Evolutionary conservation across 371 early-diverging fungal genomes (phyloP).

Genomic region (Syncephalastrum contaminatum): DNA sequence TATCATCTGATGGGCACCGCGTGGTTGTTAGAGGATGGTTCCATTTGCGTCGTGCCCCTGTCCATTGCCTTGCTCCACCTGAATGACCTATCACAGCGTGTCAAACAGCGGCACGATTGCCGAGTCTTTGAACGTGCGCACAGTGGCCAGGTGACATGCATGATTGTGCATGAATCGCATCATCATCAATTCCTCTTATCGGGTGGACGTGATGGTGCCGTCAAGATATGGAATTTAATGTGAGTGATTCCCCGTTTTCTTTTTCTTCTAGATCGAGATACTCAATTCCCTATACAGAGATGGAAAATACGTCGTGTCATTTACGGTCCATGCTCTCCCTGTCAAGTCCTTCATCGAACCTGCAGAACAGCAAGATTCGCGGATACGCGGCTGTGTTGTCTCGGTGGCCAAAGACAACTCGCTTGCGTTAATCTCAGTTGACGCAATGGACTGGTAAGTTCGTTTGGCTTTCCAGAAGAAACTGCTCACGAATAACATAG

Average conservation of each 20-base stretch:
- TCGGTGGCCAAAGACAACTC: constrained; percentile 73
- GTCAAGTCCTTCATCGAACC: constrained; percentile 64
- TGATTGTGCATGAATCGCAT: constrained; percentile 54
- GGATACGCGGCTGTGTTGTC: constrained; percentile 60
- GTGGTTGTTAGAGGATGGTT: constrained; percentile 46
- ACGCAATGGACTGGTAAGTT: constrained; percentile 69
- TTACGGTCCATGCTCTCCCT: constrained; percentile 60
- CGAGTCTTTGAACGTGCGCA: constrained; percentile 48
- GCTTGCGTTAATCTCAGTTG: constrained; percentile 69
- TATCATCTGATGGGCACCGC: not conserved
- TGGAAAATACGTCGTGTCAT: constrained; percentile 64
- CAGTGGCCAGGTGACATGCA: constrained; percentile 53
- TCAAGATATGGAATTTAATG: constrained; percentile 79
- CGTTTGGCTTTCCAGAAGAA: not conserved
- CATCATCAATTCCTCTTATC: constrained; percentile 58
- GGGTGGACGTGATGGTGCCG: constrained; percentile 68
- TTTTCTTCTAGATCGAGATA: not conserved
- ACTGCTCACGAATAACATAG: constrained; percentile 22
- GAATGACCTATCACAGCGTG: constrained; percentile 22
- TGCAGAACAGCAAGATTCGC: constrained; percentile 56
- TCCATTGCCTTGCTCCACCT: constrained; percentile 45
- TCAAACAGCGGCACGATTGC: constrained; percentile 18
- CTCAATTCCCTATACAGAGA: constrained; percentile 33
- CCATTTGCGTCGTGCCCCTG: constrained; percentile 49
- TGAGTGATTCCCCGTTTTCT: constrained; percentile 27